A percentile compares a stretch with the other conserved stretches of the same genome.
Evolutionary conservation across 257 asterid species (phyloP).

Genomic region (Petunia secreta): DNA sequence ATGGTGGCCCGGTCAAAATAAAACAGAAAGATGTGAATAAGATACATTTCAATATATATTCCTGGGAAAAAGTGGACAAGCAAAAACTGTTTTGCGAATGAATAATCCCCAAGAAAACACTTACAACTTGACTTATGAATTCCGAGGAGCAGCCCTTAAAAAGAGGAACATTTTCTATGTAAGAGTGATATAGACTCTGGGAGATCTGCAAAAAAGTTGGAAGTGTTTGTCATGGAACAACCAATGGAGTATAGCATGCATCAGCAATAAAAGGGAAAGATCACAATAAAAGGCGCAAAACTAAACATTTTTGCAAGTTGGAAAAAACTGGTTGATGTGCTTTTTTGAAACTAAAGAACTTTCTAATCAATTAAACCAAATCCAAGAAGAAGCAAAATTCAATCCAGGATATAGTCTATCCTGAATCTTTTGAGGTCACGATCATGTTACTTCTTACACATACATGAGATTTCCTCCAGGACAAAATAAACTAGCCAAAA

Average conservation of each 20-base stretch:
- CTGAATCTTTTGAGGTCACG: too few relatives aligned
- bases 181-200: slow-evolving; percentile 66
- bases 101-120: slow-evolving; percentile 31
- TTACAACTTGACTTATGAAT: slow-evolving; percentile 86
- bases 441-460: too few relatives aligned
- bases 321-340: too few relatives aligned
- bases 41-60: neutral
- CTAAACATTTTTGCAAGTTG: too few relatives aligned
- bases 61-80: neutral
- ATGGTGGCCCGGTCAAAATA: neutral
- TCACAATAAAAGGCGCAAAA: neutral
- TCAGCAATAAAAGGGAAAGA: neutral
- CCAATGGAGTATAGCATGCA: neutral
- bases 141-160: slow-evolving; percentile 83
- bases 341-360: too few relatives aligned
- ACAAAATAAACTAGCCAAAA: too few relatives aligned
- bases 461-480: too few relatives aligned
- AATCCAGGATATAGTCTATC: too few relatives aligned
- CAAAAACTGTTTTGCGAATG: neutral
- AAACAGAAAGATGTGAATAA: neutral
- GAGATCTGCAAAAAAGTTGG: slow-evolving; percentile 63
- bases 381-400: too few relatives aligned
- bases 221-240: neutral
- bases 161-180: slow-evolving; percentile 65
- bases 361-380: too few relatives aligned